Evolutionary conservation across 2,329 filamentous ascomycete species (phyloP), one percentile per base, ranked within the genome.

Genomic region (Exophiala oligosperma): DNA sequence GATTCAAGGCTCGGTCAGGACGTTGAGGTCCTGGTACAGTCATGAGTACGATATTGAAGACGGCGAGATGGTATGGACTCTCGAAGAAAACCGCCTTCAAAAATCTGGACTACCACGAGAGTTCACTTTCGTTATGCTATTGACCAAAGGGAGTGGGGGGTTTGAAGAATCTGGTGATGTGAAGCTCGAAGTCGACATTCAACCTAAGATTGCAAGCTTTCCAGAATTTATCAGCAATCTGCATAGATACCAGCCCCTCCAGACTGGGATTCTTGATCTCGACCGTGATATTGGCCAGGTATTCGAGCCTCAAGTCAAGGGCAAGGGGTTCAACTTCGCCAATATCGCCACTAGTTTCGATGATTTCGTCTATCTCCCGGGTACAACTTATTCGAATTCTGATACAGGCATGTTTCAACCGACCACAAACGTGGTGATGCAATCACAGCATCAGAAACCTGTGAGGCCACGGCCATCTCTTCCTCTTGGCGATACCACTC

Each of bases 101-200:
- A 72, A 74, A 24, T 78, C 77, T 3, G 79, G 79, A 2, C 66
- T 81, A 3, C 79, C 79, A 8, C 73, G 79, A 7, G 79, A 81
- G 56, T 80, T 81, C 50, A 80, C 79, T 2, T 81, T 81, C 62
- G 77, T 79, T 14, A 73, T 81, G 69, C 66, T 81, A 4, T 68
- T 81, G 8, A 73, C 77, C 52, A 79, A 79, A 57, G 76, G 75
- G 11, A 54, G 41, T 23, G 55, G 54, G 5, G 41, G 41, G 9
- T 29, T 49, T 4, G 66, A 71, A 6, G 66, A 72, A n/a, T 67
- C 74, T 24, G 74, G 72, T 56, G 70, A 72, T 4, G 63, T 79
- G 9, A 54, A 59, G 1, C 68, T 80, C 53, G 71, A 68, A 2
- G 67, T 80, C 8, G 73, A 79, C 14, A 72, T 80, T 26, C 71